Evolutionary conservation across 2,329 filamentous ascomycete genomes (phyloP).

Genomic region (Exophiala calicioides): DNA sequence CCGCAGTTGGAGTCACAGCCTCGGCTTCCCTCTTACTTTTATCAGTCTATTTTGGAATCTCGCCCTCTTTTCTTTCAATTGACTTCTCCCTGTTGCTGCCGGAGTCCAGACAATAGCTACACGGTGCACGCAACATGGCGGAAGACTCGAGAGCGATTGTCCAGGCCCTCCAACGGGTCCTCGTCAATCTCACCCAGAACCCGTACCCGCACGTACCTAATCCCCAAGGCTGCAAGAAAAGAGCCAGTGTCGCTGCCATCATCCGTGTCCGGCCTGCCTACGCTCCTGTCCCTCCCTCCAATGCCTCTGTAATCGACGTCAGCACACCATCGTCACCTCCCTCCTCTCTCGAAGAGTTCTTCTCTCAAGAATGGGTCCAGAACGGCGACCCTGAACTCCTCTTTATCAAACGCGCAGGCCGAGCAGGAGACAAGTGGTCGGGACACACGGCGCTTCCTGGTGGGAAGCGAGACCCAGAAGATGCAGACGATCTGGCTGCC

Average conservation of each 20-base stretch:
- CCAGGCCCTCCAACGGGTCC: slow-evolving; percentile 23
- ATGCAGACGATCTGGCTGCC: slow-evolving; percentile 62
- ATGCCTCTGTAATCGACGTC: slow-evolving; percentile 25
- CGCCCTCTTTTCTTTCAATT: neutral
- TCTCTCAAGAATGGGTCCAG: slow-evolving; percentile 64
- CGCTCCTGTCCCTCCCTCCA: slow-evolving; percentile 52
- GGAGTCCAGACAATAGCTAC: too few relatives aligned
- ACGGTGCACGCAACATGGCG: too few relatives aligned
- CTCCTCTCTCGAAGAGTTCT: slow-evolving; percentile 55
- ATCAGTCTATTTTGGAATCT: neutral
- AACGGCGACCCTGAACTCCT: slow-evolving; percentile 68
- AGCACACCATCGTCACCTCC: slow-evolving; percentile 28
- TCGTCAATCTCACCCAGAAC: slow-evolving; percentile 27
- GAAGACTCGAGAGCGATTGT: slow-evolving; percentile 29
- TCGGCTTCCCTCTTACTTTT: too few relatives aligned
- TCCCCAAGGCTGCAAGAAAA: slow-evolving; percentile 53
- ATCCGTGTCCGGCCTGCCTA: slow-evolving; percentile 63
- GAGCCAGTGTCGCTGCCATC: slow-evolving; percentile 67
- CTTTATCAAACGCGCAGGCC: slow-evolving; percentile 68
- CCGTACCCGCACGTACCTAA: slow-evolving; percentile 49
- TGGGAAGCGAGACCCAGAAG: slow-evolving; percentile 65
- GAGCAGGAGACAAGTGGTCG: slow-evolving; percentile 68
- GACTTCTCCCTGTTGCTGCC: too few relatives aligned
- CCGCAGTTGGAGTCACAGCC: neutral
- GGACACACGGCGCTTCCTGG: slow-evolving; percentile 69